phyloP scores from a whole-genome alignment of 441 rosid species.

The Brassica balearica region DNA sequence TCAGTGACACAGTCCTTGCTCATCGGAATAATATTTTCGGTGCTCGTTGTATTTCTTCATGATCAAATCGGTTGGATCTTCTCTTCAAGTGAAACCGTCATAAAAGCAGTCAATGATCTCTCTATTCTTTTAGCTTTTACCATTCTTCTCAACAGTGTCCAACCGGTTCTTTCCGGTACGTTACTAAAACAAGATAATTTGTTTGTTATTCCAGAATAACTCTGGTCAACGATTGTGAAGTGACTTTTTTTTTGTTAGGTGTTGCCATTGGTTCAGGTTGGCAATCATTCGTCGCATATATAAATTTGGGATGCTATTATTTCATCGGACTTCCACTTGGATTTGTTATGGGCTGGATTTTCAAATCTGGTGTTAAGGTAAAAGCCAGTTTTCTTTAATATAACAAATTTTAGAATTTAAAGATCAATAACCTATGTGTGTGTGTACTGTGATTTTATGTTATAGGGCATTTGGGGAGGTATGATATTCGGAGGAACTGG shows the following conservation, averaged over 20 bases:
- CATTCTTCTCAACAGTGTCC: conserved; percentile 77
- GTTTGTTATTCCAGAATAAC: background rate
- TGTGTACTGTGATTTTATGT: background rate
- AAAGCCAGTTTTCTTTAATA: background rate
- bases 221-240: background rate
- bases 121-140: conserved; percentile 60
- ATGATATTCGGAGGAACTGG: conserved; percentile 83
- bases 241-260: conserved; percentile 46
- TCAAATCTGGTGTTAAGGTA: conserved; percentile 61
- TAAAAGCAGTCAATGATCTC: conserved; percentile 56
- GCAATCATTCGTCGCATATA: conserved; percentile 74
- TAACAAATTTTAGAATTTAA: background rate
- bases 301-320: conserved; percentile 81
- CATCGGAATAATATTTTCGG: conserved; percentile 59
- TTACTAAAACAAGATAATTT: background rate
- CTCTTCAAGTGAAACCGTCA: conserved; percentile 57
- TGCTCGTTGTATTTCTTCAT: conserved; percentile 49
- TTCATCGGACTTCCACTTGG: conserved; percentile 78
- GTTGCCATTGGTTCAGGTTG: conserved; percentile 89
- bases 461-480: conserved; percentile 79
- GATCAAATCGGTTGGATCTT: conserved; percentile 63
- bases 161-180: conserved; percentile 77
- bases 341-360: conserved; percentile 60
- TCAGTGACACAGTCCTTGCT: conserved; percentile 60
- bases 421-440: background rate